These are phyloP conservation scores for Calocera cornea DNA, from an alignment of 768 basidiomycete genomes.

Conservation along the genomic window DNA sequence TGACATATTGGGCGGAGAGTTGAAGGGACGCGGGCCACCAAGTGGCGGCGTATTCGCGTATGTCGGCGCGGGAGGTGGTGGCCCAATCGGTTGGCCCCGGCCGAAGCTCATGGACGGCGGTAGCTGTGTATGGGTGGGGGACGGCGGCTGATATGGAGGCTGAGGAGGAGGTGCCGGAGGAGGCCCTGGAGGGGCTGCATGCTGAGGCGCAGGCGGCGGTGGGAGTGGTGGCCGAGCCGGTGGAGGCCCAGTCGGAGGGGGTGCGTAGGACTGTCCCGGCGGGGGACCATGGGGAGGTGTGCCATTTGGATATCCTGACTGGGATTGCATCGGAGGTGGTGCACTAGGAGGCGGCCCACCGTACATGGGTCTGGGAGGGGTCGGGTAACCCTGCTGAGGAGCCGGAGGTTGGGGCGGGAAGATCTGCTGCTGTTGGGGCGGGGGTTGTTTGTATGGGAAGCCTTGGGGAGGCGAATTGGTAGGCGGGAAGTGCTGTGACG, in stretches of 20 bases:
- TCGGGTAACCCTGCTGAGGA: neutral
- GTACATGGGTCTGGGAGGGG: neutral
- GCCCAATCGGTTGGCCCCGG: slow-evolving; percentile 5
- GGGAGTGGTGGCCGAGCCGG: neutral
- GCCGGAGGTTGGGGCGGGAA: neutral
- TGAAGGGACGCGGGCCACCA: slow-evolving; percentile 21
- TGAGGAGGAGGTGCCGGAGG: slow-evolving; percentile 10
- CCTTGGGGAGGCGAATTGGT: neutral
- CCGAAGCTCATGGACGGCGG: slow-evolving; percentile 19
- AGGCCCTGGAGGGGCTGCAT: slow-evolving; percentile 9
- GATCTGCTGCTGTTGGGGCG: neutral
- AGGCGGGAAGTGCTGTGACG: neutral
- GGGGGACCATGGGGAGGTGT: neutral
- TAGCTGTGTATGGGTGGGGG: slow-evolving; percentile 21
- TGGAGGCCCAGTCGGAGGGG: slow-evolving; percentile 3
- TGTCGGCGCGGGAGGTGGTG: slow-evolving; percentile 10
- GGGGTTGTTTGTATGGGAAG: neutral
- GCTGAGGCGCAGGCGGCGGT: slow-evolving; percentile 6
- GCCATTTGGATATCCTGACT: neutral
- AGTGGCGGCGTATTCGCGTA: slow-evolving; percentile 17
- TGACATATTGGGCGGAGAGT: neutral
- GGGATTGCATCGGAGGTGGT: neutral
- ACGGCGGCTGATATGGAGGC: neutral
- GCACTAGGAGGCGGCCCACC: neutral
- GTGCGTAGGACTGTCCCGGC: neutral